phyloP scores from a whole-genome alignment of 805 yeast species.

The Suhomyces canberraensis region DNA sequence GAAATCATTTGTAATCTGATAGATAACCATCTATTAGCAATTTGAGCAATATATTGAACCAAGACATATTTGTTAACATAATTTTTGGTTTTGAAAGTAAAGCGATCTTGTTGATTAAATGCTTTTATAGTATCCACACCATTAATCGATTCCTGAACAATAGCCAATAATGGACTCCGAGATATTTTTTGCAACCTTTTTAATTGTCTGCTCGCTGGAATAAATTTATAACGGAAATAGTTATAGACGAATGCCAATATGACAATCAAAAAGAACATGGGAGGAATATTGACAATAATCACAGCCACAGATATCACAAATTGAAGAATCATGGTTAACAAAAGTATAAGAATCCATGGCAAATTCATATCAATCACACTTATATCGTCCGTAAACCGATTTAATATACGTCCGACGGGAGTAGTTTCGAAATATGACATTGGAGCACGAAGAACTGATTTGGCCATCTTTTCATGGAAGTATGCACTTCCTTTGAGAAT shows the following conservation, averaged over 20 bases:
- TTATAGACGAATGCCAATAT: slow-evolving; percentile 54
- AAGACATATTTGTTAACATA: slow-evolving; percentile 51
- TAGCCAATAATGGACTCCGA: slow-evolving; percentile 78
- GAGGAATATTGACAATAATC: slow-evolving; percentile 54
- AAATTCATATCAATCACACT: slow-evolving; percentile 52
- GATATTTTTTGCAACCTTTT: slow-evolving; percentile 69
- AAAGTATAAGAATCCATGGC: slow-evolving; percentile 51
- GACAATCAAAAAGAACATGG: slow-evolving; percentile 46
- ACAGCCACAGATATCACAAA: slow-evolving; percentile 50
- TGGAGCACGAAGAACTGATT: slow-evolving; percentile 53
- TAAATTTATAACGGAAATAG: slow-evolving; percentile 68
- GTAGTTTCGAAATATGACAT: slow-evolving; percentile 69
- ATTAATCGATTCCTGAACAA: slow-evolving; percentile 73
- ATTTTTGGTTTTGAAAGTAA: slow-evolving; percentile 50
- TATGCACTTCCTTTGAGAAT: slow-evolving; percentile 55
- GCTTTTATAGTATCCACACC: slow-evolving; percentile 82
- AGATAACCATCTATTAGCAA: slow-evolving; percentile 64
- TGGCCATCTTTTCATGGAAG: slow-evolving; percentile 57
- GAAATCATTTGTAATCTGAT: slow-evolving; percentile 62
- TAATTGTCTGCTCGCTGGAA: slow-evolving; percentile 70
- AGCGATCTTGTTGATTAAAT: slow-evolving; percentile 62
- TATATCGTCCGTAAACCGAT: slow-evolving; percentile 64
- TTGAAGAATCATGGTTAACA: slow-evolving; percentile 44
- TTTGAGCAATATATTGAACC: slow-evolving; percentile 23
- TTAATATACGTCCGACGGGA: slow-evolving; percentile 63